Evolutionary conservation across 768 basidiomycete species (phyloP), one percentile per base, ranked within the genome.

Genomic region (Hypholoma fasciculare): DNA sequence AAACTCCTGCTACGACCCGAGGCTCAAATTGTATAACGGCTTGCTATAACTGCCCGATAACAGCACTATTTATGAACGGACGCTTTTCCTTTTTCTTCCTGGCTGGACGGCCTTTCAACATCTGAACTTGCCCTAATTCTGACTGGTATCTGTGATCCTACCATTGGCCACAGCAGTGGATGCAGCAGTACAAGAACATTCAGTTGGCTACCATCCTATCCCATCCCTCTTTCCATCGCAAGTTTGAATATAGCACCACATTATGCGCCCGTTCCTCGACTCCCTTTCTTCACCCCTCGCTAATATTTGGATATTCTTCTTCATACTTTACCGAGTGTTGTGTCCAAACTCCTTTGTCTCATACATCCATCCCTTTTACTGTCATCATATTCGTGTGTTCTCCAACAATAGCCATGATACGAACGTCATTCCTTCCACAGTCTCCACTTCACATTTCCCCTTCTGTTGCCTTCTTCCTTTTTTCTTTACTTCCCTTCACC

Each of bases 21-120:
- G 23, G 23, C 23, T 60, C 54, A 50, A 59, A 58, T 58, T 64
- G 58, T 62, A 64, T 56, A 63, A 61, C 61, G 65, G 63, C 67
- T 65, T 58, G 63, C 50, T 63, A 54, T 34, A 49, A 55, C 49
- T 57, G 63, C 58, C 63, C 61, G 40, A 57, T 56, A 62, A 63
- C 67, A 69, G 74, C 63, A 72, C 73, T 72, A 73, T 80, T 73
- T 71, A 73, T 72, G 77, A 74, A 88, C 87, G 89, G 89, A 90
- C 89, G 89, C 88, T 87, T 74, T 82, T 86, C 83, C 72, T 77
- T 79, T 34, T 69, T 59, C 51, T 58, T 49, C 59, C 11, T 49
- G 62, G 48, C 57, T 56, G 42, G 51, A 42, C 13, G 46, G 56
- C 39, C 27, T 49, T 50, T 27, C 16, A 13, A 50, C 54, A 38